Evolutionary conservation across 495 filamentous ascomycete genomes (phyloP).

Genomic region (Astrothelium subdiscretum): DNA sequence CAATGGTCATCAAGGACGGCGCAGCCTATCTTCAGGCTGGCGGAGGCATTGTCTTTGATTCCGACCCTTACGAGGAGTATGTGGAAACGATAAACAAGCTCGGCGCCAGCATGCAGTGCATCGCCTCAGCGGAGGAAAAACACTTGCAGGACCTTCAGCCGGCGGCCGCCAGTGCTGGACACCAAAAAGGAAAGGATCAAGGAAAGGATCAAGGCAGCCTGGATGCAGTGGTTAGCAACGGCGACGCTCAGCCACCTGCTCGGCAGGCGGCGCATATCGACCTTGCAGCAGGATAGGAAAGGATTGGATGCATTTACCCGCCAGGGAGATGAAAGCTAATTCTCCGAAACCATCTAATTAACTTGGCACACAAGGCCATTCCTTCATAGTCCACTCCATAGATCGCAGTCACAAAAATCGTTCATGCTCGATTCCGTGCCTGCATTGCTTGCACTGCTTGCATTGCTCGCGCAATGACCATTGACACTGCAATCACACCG

Average conservation of each 20-base stretch:
- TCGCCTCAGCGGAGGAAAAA: slow-evolving; percentile 68
- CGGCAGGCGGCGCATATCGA: slow-evolving; percentile 1
- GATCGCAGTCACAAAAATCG: neutral
- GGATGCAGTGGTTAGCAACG: neutral
- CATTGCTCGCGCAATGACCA: neutral
- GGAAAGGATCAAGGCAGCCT: neutral
- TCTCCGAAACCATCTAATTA: neutral
- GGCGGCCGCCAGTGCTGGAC: slow-evolving; percentile 3
- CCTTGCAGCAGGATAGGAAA: slow-evolving; percentile 4
- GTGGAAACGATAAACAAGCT: slow-evolving; percentile 97
- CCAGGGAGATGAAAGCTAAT: neutral
- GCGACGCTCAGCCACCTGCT: neutral
- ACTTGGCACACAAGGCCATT: neutral
- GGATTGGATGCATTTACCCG: neutral
- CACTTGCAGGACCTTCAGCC: slow-evolving; percentile 41
- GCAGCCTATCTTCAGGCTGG: slow-evolving; percentile 86
- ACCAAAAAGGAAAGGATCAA: slow-evolving; percentile 34
- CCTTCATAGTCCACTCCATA: neutral
- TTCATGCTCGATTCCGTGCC: too few relatives aligned
- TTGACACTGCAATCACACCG: neutral
- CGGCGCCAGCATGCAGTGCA: slow-evolving; percentile 75
- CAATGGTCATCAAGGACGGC: slow-evolving; percentile 88
- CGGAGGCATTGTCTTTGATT: slow-evolving; percentile 95
- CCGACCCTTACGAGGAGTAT: slow-evolving; percentile 86
- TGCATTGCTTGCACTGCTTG: too few relatives aligned